phyloP scores from a whole-genome alignment of 495 filamentous ascomycete genomes.

The Pseudoneurospora amorphoporcata region DNA sequence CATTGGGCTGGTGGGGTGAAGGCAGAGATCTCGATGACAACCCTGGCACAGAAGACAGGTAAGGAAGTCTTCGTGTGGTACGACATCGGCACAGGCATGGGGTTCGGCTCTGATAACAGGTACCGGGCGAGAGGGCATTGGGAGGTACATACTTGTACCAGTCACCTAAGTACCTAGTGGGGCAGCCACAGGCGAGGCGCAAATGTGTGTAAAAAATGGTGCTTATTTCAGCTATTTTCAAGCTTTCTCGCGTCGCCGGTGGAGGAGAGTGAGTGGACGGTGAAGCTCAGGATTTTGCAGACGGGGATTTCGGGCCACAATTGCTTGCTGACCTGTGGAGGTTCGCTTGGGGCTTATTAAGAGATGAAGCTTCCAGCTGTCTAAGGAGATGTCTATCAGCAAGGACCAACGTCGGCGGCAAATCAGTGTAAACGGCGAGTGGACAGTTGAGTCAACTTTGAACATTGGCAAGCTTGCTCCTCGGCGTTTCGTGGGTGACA shows the following conservation, averaged over 20 bases:
- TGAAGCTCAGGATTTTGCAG: not conserved
- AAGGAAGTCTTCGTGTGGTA: constrained; percentile 15
- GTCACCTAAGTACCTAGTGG: not conserved
- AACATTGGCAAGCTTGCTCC: not conserved
- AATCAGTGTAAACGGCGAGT: not conserved
- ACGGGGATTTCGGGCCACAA: not conserved
- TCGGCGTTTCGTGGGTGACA: too few species aligned
- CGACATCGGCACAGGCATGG: constrained; percentile 15
- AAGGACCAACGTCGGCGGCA: not conserved
- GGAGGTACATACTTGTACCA: constrained; percentile 1
- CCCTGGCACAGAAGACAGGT: constrained; percentile 9
- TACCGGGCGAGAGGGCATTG: constrained; percentile 5
- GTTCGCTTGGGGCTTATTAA: not conserved
- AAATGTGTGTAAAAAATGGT: not conserved
- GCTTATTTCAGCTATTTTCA: not conserved
- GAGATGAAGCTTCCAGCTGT: not conserved
- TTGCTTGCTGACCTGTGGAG: not conserved
- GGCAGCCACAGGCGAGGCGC: not conserved
- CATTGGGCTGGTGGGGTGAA: constrained; percentile 17
- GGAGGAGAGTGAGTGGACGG: not conserved
- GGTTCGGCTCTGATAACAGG: not conserved
- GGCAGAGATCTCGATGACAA: constrained; percentile 28
- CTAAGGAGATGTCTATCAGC: not conserved
- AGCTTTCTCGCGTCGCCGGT: not conserved
- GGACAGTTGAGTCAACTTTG: not conserved